Base-by-base conservation (phyloP, 2,329 filamentous ascomycete genomes). In the Pseudomassariella vexata region DNA sequence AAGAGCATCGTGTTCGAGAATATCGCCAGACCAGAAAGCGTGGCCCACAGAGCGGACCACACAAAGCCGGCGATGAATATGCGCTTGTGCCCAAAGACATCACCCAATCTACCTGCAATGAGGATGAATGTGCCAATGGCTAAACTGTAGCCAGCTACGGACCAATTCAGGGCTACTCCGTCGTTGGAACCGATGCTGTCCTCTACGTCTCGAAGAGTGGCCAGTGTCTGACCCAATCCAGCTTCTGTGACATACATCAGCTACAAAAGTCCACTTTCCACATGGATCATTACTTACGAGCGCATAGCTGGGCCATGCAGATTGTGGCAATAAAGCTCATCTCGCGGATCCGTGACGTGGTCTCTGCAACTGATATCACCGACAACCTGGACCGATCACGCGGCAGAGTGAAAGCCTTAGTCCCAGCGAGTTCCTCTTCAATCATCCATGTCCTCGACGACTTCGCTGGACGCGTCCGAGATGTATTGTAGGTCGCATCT, bases 41-140 rank as follows among this genome's bases (percentile, higher is more conserved):
- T 47, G 2, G 67, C 68, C 64, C 70, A 79, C 5, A 69, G 24
- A 1, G 66, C 59, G 23, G 73, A 72, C 72, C 73, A 79, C 11
- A 58, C 34, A 19, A 72, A 68, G 3, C 76, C 76, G 2, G 59
- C 43, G 6, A 79, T 44, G 21, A 80, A 66, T 21, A 77, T 50
- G 5, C 52, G 59, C 46, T 73, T 73, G 50, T 78, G 66, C 0
- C 77, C 77, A 37, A 72, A 75, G 1, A 72, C 52, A 24, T 76
- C 70, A 3, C 76, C 75, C 4, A 80, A 49, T 0, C 76, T 64
- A 3, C 73, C 73, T 3, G 66, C 67, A 3, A 73, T 56, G 3
- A 81, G 57, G 19, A 79, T 69, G 42, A 79, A 79, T 0, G 73
- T 70, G 9, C 74, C 74, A 5, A 63, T 59, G 5, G 62, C 73